These are phyloP conservation scores for Thielaviopsis musarum DNA, from an alignment of 2,329 filamentous ascomycete genomes.

Conservation along the genomic window DNA sequence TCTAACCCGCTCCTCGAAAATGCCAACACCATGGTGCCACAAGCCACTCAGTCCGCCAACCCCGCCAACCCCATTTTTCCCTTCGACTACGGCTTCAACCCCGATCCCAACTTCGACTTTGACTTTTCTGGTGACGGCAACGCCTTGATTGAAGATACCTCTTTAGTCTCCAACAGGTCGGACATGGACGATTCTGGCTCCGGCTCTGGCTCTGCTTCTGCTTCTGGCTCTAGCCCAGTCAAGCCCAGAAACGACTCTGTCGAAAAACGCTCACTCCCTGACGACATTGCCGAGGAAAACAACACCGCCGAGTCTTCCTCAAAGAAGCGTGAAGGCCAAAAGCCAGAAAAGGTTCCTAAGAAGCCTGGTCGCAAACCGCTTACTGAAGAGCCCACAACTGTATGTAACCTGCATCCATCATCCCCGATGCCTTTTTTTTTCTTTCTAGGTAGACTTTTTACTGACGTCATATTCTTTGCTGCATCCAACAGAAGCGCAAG, in stretches of 20 bases:
- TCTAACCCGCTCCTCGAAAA: conserved; percentile 20
- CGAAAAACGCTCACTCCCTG: conserved; percentile 58
- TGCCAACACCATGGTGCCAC: conserved; percentile 19
- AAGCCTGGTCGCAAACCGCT: conserved; percentile 93
- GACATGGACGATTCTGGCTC: neutral
- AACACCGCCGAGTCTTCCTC: conserved; percentile 16
- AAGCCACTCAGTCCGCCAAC: conserved; percentile 28
- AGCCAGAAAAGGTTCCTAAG: conserved; percentile 77
- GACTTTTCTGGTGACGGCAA: conserved; percentile 29
- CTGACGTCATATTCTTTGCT: neutral
- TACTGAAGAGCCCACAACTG: conserved; percentile 87
- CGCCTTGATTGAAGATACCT: conserved; percentile 40
- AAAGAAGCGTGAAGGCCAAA: conserved; percentile 31
- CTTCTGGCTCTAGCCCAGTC: neutral
- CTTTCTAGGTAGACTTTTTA: neutral
- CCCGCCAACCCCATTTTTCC: conserved; percentile 47
- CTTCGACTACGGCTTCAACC: conserved; percentile 62
- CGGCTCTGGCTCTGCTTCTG: neutral
- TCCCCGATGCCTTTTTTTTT: neutral
- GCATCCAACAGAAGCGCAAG: conserved; percentile 64
- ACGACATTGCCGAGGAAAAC: conserved; percentile 49
- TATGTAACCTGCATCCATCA: conserved; percentile 34
- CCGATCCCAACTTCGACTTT: conserved; percentile 61
- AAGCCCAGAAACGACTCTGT: conserved; percentile 22
- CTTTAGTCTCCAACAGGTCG: conserved; percentile 40